Evolutionary conservation across 768 basidiomycete genomes (phyloP), one percentile per base, ranked within the genome.

Genomic region (Serendipita vermifera): DNA sequence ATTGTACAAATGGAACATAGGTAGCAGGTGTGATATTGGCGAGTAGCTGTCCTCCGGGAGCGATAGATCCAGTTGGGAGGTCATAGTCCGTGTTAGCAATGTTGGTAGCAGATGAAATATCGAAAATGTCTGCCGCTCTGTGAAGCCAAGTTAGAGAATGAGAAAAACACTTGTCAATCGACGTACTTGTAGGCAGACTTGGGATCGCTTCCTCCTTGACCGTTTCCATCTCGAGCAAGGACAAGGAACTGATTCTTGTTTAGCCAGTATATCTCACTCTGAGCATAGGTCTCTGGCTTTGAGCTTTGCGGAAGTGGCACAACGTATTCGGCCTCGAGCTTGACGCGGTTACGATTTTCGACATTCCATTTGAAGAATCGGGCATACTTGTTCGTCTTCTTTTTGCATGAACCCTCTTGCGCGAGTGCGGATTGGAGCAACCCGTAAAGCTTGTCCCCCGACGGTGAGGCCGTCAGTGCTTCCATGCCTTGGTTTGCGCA

Each of bases 401-500:
- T 74, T 55, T 72, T 66, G 35, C 60, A 60, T 0, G 78, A 78
- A n/a, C 81, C 79, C 60, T 83, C 82, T 60, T 84, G 82, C 3
- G 80, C 73, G 1, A 77, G 72, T 0, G 80, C 82, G 3, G 76
- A 73, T 61, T 85, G 83, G 1, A 84, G 71, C 61, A 83, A 73
- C 0, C 75, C 80, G 62, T 80, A 84, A 1, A 84, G 70, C 1
- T 70, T 75, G 3, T 68, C 66, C 1, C 76, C 77, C 4, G 68
- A 61, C 0, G 73, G 61, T 57, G 77, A 76, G 2, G 76, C 55
- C 0, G 82, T 81, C 11, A 84, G 68, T 22, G 79, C 77, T 62
- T 83, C 80, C 35, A 83, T 78, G 75, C 78, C 80, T 70, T 80
- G 75, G 63, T 83, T 83, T 2, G 70, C 72, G 0, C 67, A 67